These are phyloP conservation scores for Alopecurus myosuroides DNA, from an alignment of 176 grass and related monocot species.

Conservation along the genomic window DNA sequence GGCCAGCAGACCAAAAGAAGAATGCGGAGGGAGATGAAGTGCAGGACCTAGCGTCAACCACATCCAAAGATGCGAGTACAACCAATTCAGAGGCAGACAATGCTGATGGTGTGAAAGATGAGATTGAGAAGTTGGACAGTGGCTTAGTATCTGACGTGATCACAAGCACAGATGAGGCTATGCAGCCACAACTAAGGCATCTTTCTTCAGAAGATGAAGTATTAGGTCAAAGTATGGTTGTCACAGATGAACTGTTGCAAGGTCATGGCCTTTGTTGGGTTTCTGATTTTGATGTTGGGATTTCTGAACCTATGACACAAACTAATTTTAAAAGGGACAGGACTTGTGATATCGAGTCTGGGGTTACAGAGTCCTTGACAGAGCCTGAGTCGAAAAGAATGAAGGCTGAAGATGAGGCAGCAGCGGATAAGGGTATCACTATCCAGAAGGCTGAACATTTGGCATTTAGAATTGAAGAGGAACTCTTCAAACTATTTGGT, in stretches of 20 bases:
- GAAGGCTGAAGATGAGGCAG: constrained; percentile 32
- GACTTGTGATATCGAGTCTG: constrained; percentile 30
- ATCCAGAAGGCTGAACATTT: constrained; percentile 55
- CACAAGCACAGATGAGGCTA: background rate
- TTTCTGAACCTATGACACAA: constrained; percentile 16
- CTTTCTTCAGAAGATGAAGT: constrained; percentile 39
- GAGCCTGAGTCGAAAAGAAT: constrained; percentile 54
- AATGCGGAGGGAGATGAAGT: constrained; percentile 5
- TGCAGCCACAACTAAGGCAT: constrained; percentile 27
- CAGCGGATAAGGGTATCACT: constrained; percentile 1
- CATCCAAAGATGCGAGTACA: constrained; percentile 27
- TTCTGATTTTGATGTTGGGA: constrained; percentile 48
- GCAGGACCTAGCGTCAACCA: background rate
- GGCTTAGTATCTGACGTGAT: constrained; percentile 18
- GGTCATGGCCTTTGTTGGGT: constrained; percentile 94
- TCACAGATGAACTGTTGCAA: constrained; percentile 86
- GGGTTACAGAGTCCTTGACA: background rate
- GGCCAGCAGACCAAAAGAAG: constrained; percentile 13
- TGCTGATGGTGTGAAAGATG: constrained; percentile 22
- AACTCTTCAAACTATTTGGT: constrained; percentile 78
- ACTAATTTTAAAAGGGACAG: constrained; percentile 49
- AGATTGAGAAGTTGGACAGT: constrained; percentile 21
- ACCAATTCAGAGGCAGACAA: constrained; percentile 4
- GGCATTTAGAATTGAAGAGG: constrained; percentile 84
- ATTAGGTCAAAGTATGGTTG: constrained; percentile 43